Conservation (phyloP, 768 basidiomycete genomes). For the Trametes maxima region DNA sequence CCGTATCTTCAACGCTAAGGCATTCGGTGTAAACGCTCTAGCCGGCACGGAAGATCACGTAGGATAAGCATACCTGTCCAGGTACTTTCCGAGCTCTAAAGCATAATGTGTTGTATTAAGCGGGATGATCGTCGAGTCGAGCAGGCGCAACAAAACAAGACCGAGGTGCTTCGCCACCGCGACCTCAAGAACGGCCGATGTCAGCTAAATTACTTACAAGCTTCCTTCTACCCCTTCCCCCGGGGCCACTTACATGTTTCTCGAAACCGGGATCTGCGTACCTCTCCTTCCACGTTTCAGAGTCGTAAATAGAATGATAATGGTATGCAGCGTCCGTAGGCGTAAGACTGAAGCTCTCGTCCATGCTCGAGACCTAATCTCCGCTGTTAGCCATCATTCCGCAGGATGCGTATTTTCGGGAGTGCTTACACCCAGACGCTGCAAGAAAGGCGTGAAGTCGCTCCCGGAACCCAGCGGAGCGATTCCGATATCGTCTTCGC, state of each 20-base stretch:
- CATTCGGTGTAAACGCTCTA: no score
- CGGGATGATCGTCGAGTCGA: conserved; percentile 57
- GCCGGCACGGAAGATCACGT: background rate
- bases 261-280: conserved; percentile 66
- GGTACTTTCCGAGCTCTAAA: conserved; percentile 52
- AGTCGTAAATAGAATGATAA: conserved; percentile 63
- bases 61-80: conserved; percentile 36
- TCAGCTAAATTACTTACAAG: background rate
- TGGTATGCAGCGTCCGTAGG: conserved; percentile 54
- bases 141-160: conserved; percentile 51
- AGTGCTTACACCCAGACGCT: conserved; percentile 63
- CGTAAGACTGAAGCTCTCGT: conserved; percentile 39
- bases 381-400: background rate
- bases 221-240: background rate
- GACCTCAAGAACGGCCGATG: conserved; percentile 35
- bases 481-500: conserved; percentile 40
- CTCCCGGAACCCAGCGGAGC: conserved; percentile 79
- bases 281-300: conserved; percentile 56
- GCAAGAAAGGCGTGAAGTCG: conserved; percentile 91
- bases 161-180: conserved; percentile 63
- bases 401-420: conserved; percentile 20
- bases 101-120: conserved; percentile 72
- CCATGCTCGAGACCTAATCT: conserved; percentile 37
- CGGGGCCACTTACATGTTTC: conserved; percentile 47
- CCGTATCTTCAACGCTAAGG: conserved; percentile 25